These are phyloP conservation scores for Dictyostelium capitatum DNA, from an alignment of 78 protist genomes.

Conservation along the genomic window DNA sequence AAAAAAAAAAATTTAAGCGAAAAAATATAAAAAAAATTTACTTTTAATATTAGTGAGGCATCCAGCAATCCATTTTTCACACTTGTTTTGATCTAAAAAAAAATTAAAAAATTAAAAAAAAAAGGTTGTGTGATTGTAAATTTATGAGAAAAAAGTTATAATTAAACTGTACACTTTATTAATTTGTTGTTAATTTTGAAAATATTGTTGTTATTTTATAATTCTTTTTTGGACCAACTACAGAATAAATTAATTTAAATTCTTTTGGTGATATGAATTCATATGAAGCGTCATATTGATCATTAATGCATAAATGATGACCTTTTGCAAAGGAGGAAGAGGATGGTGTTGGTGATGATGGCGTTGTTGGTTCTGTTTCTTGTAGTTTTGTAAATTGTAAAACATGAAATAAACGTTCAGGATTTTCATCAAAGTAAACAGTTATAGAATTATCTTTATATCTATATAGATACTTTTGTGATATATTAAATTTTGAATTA, in stretches of 20 bases:
- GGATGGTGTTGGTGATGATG: not conserved
- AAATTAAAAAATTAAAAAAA: no score
- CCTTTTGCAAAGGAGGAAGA: conserved; percentile 20
- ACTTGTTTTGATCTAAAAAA: no score
- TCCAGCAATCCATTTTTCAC: no score
- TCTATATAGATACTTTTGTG: conserved; percentile 38
- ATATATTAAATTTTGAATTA: not conserved
- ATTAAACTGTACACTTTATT: no score
- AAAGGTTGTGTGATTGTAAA: no score
- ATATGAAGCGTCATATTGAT: conserved; percentile 38
- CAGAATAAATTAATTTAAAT: conserved; percentile 28
- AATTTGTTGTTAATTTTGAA: not conserved
- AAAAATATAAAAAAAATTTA: no score
- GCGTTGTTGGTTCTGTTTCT: not conserved
- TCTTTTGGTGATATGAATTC: conserved; percentile 14
- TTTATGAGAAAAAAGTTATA: no score
- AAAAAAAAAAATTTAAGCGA: no score
- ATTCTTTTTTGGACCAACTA: conserved; percentile 54
- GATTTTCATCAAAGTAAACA: conserved; percentile 52
- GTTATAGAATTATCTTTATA: conserved; percentile 6
- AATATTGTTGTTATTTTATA: conserved; percentile 53
- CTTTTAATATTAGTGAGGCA: no score
- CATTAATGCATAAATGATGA: conserved; percentile 46
- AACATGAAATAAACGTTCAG: conserved; percentile 45
- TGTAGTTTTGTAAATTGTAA: not conserved